Evolutionary conservation across 139 green algal species (phyloP).

Genomic region (Marvania coccoides): DNA sequence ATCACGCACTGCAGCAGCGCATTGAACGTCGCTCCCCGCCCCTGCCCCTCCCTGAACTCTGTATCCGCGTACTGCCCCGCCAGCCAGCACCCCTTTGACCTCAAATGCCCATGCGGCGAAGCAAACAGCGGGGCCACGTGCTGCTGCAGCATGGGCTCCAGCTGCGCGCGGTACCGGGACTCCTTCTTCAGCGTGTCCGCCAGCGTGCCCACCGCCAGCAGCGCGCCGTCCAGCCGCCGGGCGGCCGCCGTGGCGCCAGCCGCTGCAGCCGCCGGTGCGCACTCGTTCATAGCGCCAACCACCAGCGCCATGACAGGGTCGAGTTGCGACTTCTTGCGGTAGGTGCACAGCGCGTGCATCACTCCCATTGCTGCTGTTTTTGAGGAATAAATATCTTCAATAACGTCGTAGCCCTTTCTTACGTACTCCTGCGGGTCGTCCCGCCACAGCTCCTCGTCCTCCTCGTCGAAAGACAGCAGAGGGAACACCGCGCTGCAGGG

Average conservation of each 20-base stretch:
- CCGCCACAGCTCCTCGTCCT: constrained; percentile 83
- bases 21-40: constrained; percentile 56
- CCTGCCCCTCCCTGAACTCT: constrained; percentile 55
- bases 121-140: constrained; percentile 71
- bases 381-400: constrained; percentile 93
- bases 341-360: constrained; percentile 65
- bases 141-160: constrained; percentile 78
- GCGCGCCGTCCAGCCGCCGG: constrained; percentile 79
- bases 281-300: constrained; percentile 30
- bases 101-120: constrained; percentile 62
- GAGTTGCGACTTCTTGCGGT: constrained; percentile 49
- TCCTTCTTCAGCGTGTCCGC: constrained; percentile 69
- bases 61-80: constrained; percentile 70
- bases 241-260: constrained; percentile 30
- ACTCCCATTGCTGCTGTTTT: constrained; percentile 89
- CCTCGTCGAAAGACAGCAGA: constrained; percentile 82
- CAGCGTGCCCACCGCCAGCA: constrained; percentile 80
- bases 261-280: constrained; percentile 6
- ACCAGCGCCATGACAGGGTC: constrained; percentile 56
- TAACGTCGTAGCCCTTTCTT: constrained; percentile 93
- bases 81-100: constrained; percentile 89
- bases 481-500: constrained; percentile 72
- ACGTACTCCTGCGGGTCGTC: constrained; percentile 98
- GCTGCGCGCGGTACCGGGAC: constrained; percentile 70
- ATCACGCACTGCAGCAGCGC: constrained; percentile 58